phyloP scores from a whole-genome alignment of 495 filamentous ascomycete genomes.

The Tricharina praecox region DNA sequence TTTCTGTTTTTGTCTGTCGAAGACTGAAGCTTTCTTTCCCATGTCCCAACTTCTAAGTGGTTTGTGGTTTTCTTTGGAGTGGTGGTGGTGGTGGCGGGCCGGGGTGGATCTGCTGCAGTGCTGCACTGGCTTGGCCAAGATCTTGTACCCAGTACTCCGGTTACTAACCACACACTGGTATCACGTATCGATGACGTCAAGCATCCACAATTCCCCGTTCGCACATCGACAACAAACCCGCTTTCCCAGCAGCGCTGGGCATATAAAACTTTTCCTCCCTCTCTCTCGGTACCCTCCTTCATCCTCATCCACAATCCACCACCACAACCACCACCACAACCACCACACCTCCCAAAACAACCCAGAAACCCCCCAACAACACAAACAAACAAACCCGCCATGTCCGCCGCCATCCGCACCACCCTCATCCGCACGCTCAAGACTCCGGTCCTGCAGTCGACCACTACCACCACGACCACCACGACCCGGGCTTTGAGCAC shows the following conservation, averaged over 20 bases:
- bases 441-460: neutral
- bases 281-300: neutral
- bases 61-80: too few species aligned
- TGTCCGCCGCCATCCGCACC: slow-evolving; percentile 11
- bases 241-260: neutral
- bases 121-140: too few species aligned
- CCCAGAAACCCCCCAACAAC: slow-evolving; percentile 8
- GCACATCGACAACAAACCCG: too few species aligned
- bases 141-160: too few species aligned
- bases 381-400: slow-evolving; percentile 7
- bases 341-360: neutral
- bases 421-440: neutral
- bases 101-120: neutral
- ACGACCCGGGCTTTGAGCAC: slow-evolving; percentile 1
- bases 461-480: slow-evolving; percentile 5
- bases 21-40: too few species aligned
- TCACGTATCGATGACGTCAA: neutral
- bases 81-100: slow-evolving; percentile 2
- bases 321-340: neutral
- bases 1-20: too few species aligned
- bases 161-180: too few species aligned
- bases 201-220: neutral
- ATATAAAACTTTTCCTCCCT: neutral
- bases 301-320: too few species aligned
- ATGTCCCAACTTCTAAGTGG: too few species aligned